These are phyloP conservation scores for Onygenales sp. DNA, from an alignment of 2,329 filamentous ascomycete genomes.

Conservation along the genomic window DNA sequence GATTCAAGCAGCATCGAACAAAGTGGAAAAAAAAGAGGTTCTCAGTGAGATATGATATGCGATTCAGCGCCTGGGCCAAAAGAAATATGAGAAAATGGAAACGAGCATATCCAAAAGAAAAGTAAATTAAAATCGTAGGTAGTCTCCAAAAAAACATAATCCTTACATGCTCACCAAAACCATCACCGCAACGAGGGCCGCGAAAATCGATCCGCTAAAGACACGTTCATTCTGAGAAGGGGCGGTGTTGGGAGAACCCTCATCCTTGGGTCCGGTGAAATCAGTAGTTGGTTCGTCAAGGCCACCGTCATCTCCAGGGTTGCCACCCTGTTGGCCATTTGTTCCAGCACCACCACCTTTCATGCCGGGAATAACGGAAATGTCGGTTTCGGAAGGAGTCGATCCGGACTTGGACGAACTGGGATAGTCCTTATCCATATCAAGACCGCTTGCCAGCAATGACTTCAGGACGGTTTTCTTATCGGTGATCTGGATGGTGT, in stretches of 20 bases:
- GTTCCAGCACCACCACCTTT: conserved; percentile 24
- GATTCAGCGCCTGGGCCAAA: conserved; percentile 6
- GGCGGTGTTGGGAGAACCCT: conserved; percentile 17
- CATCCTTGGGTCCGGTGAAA: conserved; percentile 21
- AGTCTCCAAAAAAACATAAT: conserved; percentile 7
- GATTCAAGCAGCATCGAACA: no score
- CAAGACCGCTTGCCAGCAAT: conserved; percentile 67
- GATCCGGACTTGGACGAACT: conserved; percentile 16
- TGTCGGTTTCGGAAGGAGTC: conserved; percentile 18
- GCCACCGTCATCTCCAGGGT: conserved; percentile 12
- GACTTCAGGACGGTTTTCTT: conserved; percentile 68
- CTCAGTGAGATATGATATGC: not conserved
- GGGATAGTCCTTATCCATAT: conserved; percentile 50
- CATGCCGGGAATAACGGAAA: conserved; percentile 23
- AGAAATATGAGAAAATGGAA: conserved; percentile 4
- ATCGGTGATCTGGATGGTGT: conserved; percentile 66
- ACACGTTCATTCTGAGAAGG: conserved; percentile 29
- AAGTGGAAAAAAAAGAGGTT: not conserved
- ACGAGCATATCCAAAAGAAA: conserved; percentile 6
- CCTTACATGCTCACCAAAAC: conserved; percentile 36
- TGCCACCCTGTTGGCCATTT: conserved; percentile 14
- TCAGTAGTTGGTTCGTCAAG: conserved; percentile 14
- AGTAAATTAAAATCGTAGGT: not conserved
- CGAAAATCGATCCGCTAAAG: conserved; percentile 36
- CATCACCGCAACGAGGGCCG: conserved; percentile 37